These are phyloP conservation scores for Closterium sp. DNA, from an alignment of 139 green algal genomes.

Conservation along the genomic window DNA sequence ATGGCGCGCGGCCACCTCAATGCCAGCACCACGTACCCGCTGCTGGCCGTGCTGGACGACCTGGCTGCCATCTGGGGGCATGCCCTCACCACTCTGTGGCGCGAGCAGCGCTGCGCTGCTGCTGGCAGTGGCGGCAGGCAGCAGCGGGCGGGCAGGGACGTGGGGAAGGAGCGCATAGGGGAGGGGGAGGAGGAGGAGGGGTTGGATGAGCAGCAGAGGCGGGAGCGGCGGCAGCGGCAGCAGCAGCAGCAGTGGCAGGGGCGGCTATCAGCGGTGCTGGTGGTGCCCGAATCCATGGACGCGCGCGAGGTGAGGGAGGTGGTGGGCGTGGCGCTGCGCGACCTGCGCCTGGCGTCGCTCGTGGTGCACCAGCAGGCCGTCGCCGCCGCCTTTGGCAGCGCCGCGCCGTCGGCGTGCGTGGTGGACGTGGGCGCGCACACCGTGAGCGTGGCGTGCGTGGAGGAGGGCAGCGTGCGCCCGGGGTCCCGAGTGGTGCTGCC, in stretches of 20 bases:
- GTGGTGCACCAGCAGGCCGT: constrained; percentile 47
- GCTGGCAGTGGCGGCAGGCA: neutral
- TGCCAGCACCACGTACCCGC: constrained; percentile 13
- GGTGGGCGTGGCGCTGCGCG: constrained; percentile 1
- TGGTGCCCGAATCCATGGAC: constrained; percentile 20
- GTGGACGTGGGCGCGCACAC: constrained; percentile 39
- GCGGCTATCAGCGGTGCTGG: constrained; percentile 19
- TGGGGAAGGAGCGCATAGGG: neutral
- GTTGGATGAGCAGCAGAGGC: neutral
- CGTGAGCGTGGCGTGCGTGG: constrained; percentile 30
- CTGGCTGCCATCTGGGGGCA: constrained; percentile 16
- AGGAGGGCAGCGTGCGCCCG: constrained; percentile 7
- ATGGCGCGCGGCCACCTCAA: constrained; percentile 39
- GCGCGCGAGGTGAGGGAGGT: constrained; percentile 40
- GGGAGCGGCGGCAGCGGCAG: neutral
- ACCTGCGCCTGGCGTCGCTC: constrained; percentile 29
- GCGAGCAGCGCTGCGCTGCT: no score
- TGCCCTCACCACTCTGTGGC: no score
- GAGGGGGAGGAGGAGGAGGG: neutral
- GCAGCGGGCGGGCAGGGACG: neutral
- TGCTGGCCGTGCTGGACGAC: constrained; percentile 33
- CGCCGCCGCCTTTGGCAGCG: constrained; percentile 33
- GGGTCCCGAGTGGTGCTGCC: neutral
- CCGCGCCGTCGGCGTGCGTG: constrained; percentile 26
- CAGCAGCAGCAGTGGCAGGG: neutral